Conservation (phyloP, 345 rosid species). For the Eucalyptus sp. region DNA sequence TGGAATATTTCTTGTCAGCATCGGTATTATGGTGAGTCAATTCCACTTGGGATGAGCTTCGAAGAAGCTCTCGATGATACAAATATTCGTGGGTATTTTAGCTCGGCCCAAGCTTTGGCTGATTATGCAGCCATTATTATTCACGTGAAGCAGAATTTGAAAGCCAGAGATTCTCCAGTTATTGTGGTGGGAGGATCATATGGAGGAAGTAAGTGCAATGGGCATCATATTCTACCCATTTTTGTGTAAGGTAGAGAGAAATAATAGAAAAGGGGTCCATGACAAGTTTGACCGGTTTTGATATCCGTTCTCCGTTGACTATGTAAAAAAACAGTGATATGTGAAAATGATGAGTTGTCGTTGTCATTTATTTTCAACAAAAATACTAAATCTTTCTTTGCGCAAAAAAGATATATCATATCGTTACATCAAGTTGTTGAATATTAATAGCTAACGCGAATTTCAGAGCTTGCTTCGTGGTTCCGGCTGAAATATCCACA, state of each 20-base stretch:
- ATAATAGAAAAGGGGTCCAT: not conserved
- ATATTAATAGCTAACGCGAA: not conserved
- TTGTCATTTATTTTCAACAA: not conserved
- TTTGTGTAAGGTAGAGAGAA: not conserved
- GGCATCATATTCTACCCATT: not conserved
- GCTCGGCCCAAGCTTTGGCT: not conserved
- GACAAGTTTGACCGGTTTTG: not conserved
- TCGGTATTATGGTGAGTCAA: not conserved
- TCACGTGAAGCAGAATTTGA: not conserved
- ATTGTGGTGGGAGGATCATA: not conserved
- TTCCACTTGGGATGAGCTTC: not conserved
- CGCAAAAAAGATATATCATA: not conserved
- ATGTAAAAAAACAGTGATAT: not conserved
- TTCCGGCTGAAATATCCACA: slow-evolving; percentile 68
- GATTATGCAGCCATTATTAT: not conserved
- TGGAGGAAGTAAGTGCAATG: not conserved
- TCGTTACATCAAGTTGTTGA: not conserved
- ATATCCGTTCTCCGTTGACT: not conserved
- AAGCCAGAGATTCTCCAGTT: not conserved
- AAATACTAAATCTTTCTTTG: not conserved
- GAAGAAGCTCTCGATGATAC: not conserved
- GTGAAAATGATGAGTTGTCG: not conserved
- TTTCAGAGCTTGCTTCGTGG: slow-evolving; percentile 61
- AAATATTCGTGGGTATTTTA: not conserved
- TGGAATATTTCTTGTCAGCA: not conserved